phyloP scores from a whole-genome alignment of 345 rosid genomes.

The Hibiscus trionum region DNA sequence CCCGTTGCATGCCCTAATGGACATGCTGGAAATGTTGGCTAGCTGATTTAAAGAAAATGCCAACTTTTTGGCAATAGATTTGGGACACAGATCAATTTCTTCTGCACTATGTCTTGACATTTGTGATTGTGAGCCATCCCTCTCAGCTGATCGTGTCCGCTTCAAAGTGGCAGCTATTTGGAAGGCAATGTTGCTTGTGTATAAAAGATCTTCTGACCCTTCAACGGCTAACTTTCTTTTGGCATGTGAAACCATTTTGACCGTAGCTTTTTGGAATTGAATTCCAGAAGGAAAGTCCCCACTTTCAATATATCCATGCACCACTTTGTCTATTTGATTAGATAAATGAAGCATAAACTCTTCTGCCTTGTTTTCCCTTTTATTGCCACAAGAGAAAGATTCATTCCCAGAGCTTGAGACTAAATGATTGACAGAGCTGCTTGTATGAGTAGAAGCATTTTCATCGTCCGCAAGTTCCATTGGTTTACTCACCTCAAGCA shows the following conservation, averaged over 20 bases:
- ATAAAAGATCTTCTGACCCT: slow-evolving; percentile 58
- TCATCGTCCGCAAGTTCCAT: slow-evolving; percentile 21
- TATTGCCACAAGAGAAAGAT: slow-evolving; percentile 15
- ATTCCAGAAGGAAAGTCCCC: slow-evolving; percentile 45
- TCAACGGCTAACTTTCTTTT: slow-evolving; percentile 56
- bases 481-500: slow-evolving; percentile 38
- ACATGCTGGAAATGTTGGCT: slow-evolving; percentile 29
- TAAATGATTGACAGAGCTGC: slow-evolving; percentile 21
- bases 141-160: slow-evolving; percentile 21
- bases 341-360: slow-evolving; percentile 40
- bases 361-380: slow-evolving; percentile 30
- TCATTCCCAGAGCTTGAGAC: slow-evolving; percentile 29
- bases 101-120: slow-evolving; percentile 2
- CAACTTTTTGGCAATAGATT: slow-evolving; percentile 54
- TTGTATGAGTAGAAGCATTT: slow-evolving; percentile 24
- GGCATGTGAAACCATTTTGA: slow-evolving; percentile 55
- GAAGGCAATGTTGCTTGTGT: slow-evolving; percentile 74
- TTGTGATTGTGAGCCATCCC: slow-evolving; percentile 13
- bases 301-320: slow-evolving; percentile 30
- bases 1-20: slow-evolving; percentile 63
- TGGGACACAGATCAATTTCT: slow-evolving; percentile 34
- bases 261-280: slow-evolving; percentile 54
- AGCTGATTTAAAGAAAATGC: slow-evolving; percentile 32
- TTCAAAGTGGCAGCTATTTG: slow-evolving; percentile 56
- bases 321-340: slow-evolving; percentile 40